phyloP scores from a whole-genome alignment of 2,329 filamentous ascomycete species.

The Arthrobotrys sinensis region DNA sequence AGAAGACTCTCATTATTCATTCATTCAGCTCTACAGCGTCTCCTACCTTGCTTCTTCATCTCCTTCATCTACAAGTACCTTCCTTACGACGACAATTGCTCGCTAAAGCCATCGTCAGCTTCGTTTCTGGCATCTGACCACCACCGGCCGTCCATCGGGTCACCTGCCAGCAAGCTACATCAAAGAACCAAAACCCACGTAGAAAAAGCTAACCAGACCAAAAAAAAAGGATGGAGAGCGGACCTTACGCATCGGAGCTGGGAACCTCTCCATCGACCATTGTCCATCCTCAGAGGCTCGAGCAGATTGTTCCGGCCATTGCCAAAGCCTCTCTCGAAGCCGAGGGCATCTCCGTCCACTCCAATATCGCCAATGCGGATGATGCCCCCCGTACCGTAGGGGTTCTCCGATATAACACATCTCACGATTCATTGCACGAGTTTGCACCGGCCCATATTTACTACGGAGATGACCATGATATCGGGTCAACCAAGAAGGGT shows the following conservation, averaged over 20 bases:
- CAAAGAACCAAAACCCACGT: background rate
- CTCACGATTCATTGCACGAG: constrained; percentile 58
- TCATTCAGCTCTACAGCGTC: background rate
- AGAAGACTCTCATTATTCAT: too few species aligned
- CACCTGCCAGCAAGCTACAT: background rate
- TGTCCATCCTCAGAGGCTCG: constrained; percentile 45
- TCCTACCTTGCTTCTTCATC: background rate
- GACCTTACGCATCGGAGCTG: constrained; percentile 50
- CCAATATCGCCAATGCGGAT: constrained; percentile 35
- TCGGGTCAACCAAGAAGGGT: constrained; percentile 50
- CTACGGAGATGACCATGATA: constrained; percentile 58
- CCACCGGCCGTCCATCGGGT: background rate
- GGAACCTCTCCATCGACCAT: constrained; percentile 57
- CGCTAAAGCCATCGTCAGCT: constrained; percentile 5
- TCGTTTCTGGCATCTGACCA: background rate
- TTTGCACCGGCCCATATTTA: constrained; percentile 60
- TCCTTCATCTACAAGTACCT: background rate
- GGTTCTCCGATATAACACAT: constrained; percentile 59
- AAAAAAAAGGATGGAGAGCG: constrained; percentile 55
- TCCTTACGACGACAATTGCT: constrained; percentile 22
- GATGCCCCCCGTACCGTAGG: constrained; percentile 44
- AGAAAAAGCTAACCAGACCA: background rate
- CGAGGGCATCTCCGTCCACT: constrained; percentile 43
- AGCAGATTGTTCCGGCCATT: constrained; percentile 51
- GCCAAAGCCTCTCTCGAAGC: constrained; percentile 56